Evolutionary conservation across 306 rosid genomes (phyloP).

Genomic region (Ammopiptanthus mongolicus): DNA sequence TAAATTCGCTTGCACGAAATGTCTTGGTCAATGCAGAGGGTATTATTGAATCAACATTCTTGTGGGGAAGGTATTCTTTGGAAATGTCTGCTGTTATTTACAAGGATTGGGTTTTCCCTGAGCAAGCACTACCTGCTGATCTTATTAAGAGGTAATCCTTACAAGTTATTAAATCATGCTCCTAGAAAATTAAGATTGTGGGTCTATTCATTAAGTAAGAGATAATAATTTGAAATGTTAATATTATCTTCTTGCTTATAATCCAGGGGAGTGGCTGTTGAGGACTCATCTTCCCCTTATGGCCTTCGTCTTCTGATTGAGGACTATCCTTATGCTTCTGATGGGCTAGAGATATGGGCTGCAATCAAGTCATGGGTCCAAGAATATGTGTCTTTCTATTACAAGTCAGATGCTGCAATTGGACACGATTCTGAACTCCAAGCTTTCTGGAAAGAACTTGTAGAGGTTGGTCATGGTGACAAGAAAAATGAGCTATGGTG

Average conservation of each 20-base stretch:
- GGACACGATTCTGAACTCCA: slow-evolving; percentile 13
- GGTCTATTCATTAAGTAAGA: too few species aligned
- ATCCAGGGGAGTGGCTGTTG: slow-evolving; percentile 54
- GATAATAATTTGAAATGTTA: neutral
- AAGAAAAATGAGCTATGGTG: slow-evolving; percentile 53
- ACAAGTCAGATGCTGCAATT: slow-evolving; percentile 31
- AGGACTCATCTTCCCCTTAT: slow-evolving; percentile 34
- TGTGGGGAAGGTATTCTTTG: slow-evolving; percentile 16
- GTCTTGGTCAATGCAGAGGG: slow-evolving; percentile 30
- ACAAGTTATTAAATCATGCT: too few species aligned
- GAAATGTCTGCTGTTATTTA: slow-evolving; percentile 29
- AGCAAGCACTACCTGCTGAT: slow-evolving; percentile 35
- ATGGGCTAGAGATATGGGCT: slow-evolving; percentile 65
- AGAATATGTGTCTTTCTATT: slow-evolving; percentile 48
- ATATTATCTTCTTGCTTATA: neutral
- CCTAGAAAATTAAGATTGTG: too few species aligned
- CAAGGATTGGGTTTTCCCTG: slow-evolving; percentile 30
- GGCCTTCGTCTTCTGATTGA: slow-evolving; percentile 45
- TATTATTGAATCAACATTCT: slow-evolving; percentile 24
- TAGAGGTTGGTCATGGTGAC: slow-evolving; percentile 60
- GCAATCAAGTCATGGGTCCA: slow-evolving; percentile 56
- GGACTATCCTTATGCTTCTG: slow-evolving; percentile 71
- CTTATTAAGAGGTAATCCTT: slow-evolving; percentile 49
- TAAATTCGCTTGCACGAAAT: slow-evolving; percentile 28
- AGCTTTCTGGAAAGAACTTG: slow-evolving; percentile 45